phyloP scores from a whole-genome alignment of 2,329 filamentous ascomycete genomes.

The Pseudogymnoascus sp. region DNA sequence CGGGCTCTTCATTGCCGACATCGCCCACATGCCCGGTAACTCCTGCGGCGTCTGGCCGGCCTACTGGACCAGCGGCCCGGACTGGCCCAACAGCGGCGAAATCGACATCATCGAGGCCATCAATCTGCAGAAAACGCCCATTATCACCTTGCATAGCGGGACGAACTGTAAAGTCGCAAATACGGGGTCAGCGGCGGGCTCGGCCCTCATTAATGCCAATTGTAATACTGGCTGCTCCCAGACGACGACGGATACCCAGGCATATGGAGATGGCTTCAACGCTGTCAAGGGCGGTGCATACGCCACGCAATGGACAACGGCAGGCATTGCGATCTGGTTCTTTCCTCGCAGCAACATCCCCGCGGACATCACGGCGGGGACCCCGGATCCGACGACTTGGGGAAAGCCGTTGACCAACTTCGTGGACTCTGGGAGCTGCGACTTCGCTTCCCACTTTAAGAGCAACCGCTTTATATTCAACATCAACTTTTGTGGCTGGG shows the following conservation, averaged over 20 bases:
- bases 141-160: constrained; percentile 41
- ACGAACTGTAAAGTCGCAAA: constrained; percentile 34
- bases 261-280: constrained; percentile 48
- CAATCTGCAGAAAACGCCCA: constrained; percentile 34
- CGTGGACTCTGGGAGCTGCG: constrained; percentile 41
- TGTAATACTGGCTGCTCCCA: constrained; percentile 31
- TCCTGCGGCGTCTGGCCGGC: constrained; percentile 45
- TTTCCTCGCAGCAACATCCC: constrained; percentile 38
- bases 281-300: constrained; percentile 38
- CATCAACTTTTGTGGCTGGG: constrained; percentile 68
- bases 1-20: constrained; percentile 49
- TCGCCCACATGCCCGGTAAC: constrained; percentile 49
- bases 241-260: constrained; percentile 19
- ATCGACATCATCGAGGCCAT: constrained; percentile 46
- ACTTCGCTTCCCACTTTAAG: constrained; percentile 61
- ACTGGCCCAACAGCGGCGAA: constrained; percentile 57
- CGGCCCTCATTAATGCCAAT: constrained; percentile 39
- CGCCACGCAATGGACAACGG: constrained; percentile 37
- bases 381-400: constrained; percentile 37
- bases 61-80: constrained; percentile 54
- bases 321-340: constrained; percentile 42
- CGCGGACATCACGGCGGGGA: constrained; percentile 32
- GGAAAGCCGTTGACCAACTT: constrained; percentile 37
- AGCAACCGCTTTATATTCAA: constrained; percentile 72
- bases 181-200: constrained; percentile 38